Evolutionary conservation across 108 stramenopile species (phyloP).

Genomic region (Pseudonitzschia delicatissima): DNA sequence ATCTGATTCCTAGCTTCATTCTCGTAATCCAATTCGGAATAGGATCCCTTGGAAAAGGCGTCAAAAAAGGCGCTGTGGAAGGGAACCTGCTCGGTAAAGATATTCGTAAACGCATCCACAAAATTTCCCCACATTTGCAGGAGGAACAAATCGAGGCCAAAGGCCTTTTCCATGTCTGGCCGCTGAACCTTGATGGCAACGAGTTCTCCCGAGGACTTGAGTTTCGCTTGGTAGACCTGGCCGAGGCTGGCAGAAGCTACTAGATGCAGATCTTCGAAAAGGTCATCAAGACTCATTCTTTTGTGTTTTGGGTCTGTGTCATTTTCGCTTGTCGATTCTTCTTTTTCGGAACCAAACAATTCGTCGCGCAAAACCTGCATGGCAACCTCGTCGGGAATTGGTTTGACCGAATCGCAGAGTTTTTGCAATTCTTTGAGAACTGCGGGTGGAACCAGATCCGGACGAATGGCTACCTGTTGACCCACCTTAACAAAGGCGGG

Average conservation of each 20-base stretch:
- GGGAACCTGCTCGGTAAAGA: conserved; percentile 63
- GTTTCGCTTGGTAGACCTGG: conserved; percentile 68
- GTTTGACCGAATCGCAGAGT: conserved; percentile 91
- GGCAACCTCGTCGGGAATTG: conserved; percentile 81
- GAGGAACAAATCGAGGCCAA: conserved; percentile 81
- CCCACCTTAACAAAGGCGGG: conserved; percentile 95
- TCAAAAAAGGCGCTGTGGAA: conserved; percentile 47
- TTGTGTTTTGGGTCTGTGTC: not conserved
- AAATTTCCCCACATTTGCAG: conserved; percentile 53
- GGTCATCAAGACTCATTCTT: conserved; percentile 5
- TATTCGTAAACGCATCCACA: conserved; percentile 52
- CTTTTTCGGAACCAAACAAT: not conserved
- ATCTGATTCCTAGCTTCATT: conserved; percentile 89
- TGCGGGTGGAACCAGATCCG: conserved; percentile 86
- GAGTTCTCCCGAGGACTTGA: conserved; percentile 18
- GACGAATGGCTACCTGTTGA: conserved; percentile 88
- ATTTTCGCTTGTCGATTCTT: conserved; percentile 15
- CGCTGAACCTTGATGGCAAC: conserved; percentile 90
- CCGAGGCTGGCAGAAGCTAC: conserved; percentile 86
- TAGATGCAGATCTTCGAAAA: conserved; percentile 40
- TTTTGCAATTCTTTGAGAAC: conserved; percentile 86
- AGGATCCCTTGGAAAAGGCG: conserved; percentile 53
- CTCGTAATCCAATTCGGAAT: conserved; percentile 92
- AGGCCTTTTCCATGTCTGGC: conserved; percentile 67
- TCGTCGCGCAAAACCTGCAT: conserved; percentile 63